Percentiles rank a stretch among this genome's conserved stretches.
phyloP scores from a whole-genome alignment of 805 yeast genomes.

The Yarrowia sp. region DNA sequence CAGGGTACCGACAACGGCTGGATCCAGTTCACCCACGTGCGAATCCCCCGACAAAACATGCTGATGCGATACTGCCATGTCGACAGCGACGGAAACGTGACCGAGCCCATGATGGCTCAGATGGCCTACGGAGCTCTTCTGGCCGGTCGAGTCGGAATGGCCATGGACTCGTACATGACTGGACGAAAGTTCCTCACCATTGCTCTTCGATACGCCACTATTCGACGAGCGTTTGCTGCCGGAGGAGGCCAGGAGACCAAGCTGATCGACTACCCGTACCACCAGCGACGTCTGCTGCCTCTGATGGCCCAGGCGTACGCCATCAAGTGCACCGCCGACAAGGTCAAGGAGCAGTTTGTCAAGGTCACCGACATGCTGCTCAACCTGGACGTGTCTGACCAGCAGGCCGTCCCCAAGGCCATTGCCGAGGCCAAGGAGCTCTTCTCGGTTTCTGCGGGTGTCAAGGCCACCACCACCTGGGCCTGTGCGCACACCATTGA shows the following conservation, averaged over 20 bases:
- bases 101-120: constrained; percentile 83
- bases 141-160: constrained; percentile 91
- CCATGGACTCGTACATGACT: constrained; percentile 78
- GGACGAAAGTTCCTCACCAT: constrained; percentile 81
- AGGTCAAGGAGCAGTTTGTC: constrained; percentile 62
- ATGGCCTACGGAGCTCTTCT: constrained; percentile 84
- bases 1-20: constrained; percentile 96
- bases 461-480: constrained; percentile 92
- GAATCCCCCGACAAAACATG: constrained; percentile 84
- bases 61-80: constrained; percentile 79
- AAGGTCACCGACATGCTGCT: constrained; percentile 53
- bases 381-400: constrained; percentile 55
- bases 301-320: constrained; percentile 79
- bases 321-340: constrained; percentile 72
- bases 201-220: constrained; percentile 86
- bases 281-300: constrained; percentile 85
- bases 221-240: constrained; percentile 80
- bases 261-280: constrained; percentile 83
- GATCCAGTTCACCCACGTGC: constrained; percentile 86
- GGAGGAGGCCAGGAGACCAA: constrained; percentile 66
- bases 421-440: constrained; percentile 73
- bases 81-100: constrained; percentile 68
- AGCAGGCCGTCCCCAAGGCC: constrained; percentile 55
- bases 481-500: constrained; percentile 78
- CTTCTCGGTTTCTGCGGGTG: constrained; percentile 83